Conservation (phyloP, 441 rosid genomes). For the Hura crepitans region DNA sequence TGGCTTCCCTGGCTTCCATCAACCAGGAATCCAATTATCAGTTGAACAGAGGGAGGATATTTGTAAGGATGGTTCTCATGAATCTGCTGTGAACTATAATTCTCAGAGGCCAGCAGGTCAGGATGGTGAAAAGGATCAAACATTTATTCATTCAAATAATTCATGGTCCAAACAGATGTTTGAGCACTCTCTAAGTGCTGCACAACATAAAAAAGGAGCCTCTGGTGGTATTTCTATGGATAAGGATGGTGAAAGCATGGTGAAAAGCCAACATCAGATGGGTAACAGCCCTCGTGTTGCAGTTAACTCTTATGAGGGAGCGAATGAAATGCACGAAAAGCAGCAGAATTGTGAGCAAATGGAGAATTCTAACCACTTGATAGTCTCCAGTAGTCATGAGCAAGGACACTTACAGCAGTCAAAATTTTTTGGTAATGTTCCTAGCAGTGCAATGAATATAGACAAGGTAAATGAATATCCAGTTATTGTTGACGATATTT, state of each 20-base stretch:
- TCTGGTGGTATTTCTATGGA: conserved; percentile 3
- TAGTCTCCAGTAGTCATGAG: conserved; percentile 14
- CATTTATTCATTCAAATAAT: conserved; percentile 8
- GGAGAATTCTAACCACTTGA: conserved; percentile 16
- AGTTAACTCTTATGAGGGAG: neutral
- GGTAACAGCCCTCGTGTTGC: conserved; percentile 6
- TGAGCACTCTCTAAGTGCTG: conserved; percentile 8
- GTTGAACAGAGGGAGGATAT: conserved; percentile 15
- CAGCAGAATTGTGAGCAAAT: conserved; percentile 11
- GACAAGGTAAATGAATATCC: conserved; percentile 33
- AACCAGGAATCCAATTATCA: conserved; percentile 12
- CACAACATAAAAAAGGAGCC: conserved; percentile 7
- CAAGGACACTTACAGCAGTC: conserved; percentile 31
- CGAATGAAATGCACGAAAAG: conserved; percentile 12
- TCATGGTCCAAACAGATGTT: conserved; percentile 13
- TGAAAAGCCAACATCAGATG: conserved; percentile 11
- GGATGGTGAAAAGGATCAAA: conserved; percentile 9
- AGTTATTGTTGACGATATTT: neutral
- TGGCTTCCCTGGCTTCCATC: conserved; percentile 24
- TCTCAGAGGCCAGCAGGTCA: conserved; percentile 14
- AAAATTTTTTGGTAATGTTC: conserved; percentile 27
- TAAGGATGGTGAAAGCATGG: conserved; percentile 6
- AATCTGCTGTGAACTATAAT: conserved; percentile 14
- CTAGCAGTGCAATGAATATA: conserved; percentile 26
- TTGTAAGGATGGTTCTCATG: conserved; percentile 6